Percentiles rank a stretch among this genome's conserved stretches.
Evolutionary conservation across 2,329 filamentous ascomycete genomes (phyloP).

Genomic region (Hymenoscyphus fructigenus): DNA sequence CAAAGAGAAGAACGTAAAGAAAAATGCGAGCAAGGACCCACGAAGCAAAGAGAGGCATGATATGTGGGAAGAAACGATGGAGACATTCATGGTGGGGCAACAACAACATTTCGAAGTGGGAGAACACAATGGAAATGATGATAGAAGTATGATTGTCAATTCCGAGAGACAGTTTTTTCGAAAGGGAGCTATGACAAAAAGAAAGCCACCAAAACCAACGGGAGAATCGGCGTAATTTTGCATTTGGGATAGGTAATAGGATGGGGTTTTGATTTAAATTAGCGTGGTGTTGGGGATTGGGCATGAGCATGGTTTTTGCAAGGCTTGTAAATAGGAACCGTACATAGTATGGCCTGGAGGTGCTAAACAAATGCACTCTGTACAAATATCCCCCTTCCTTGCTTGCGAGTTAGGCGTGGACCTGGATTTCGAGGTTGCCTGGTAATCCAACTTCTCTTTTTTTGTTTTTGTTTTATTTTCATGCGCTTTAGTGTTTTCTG

Average conservation of each 20-base stretch:
- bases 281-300: slow-evolving; percentile 7
- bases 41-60: slow-evolving; percentile 55
- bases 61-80: slow-evolving; percentile 62
- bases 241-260: not conserved
- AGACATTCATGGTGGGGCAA: slow-evolving; percentile 42
- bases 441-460: no score
- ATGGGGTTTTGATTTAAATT: slow-evolving; percentile 2
- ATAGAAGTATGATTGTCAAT: slow-evolving; percentile 66
- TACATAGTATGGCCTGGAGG: not conserved
- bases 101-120: slow-evolving; percentile 26
- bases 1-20: slow-evolving; percentile 62
- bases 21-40: slow-evolving; percentile 48
- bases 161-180: slow-evolving; percentile 53
- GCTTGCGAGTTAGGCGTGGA: not conserved
- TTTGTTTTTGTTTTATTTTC: no score
- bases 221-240: not conserved
- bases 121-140: slow-evolving; percentile 43
- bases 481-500: not conserved
- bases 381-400: not conserved
- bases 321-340: not conserved
- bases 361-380: not conserved
- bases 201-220: slow-evolving; percentile 16
- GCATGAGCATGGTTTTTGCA: not conserved
- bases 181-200: slow-evolving; percentile 37
- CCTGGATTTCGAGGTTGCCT: not conserved